A percentile compares a stretch with the other conserved stretches of the same genome.
These are phyloP conservation scores for Ramularia endophylla DNA, from an alignment of 2,329 filamentous ascomycete species.

Conservation along the genomic window DNA sequence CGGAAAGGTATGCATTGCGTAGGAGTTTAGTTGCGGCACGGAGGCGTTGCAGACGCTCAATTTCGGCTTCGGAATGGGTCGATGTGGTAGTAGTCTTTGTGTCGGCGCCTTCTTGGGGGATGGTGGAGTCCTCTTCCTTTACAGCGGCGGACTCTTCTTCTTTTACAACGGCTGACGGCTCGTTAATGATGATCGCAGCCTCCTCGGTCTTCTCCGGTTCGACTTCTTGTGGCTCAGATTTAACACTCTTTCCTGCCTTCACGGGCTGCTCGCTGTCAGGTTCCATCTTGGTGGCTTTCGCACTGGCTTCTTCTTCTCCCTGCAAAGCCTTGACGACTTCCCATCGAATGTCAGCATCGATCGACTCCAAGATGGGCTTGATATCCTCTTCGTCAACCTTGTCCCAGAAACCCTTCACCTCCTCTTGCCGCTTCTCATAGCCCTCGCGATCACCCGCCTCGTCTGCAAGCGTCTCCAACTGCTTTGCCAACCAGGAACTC, in stretches of 20 bases:
- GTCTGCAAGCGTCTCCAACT: constrained; percentile 70
- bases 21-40: constrained; percentile 48
- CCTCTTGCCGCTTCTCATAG: constrained; percentile 63
- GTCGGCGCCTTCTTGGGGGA: neutral
- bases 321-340: constrained; percentile 59
- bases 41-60: constrained; percentile 29
- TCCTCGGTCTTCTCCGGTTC: constrained; percentile 26
- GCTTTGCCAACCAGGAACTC: constrained; percentile 75
- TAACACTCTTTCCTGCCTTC: constrained; percentile 15
- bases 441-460: constrained; percentile 66
- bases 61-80: constrained; percentile 3
- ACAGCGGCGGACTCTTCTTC: constrained; percentile 1
- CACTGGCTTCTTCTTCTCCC: constrained; percentile 33
- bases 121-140: neutral
- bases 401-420: constrained; percentile 76
- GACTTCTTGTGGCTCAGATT: constrained; percentile 3
- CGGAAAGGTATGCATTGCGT: constrained; percentile 72
- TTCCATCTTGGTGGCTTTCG: constrained; percentile 28
- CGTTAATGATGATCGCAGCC: constrained; percentile 28
- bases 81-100: neutral
- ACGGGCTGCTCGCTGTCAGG: constrained; percentile 31
- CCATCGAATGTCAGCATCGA: constrained; percentile 59
- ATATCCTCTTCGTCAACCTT: constrained; percentile 75
- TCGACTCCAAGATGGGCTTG: constrained; percentile 55
- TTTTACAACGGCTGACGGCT: constrained; percentile 7